Evolutionary conservation across 495 filamentous ascomycete species (phyloP).

Genomic region (Cudoniella acicularis): DNA sequence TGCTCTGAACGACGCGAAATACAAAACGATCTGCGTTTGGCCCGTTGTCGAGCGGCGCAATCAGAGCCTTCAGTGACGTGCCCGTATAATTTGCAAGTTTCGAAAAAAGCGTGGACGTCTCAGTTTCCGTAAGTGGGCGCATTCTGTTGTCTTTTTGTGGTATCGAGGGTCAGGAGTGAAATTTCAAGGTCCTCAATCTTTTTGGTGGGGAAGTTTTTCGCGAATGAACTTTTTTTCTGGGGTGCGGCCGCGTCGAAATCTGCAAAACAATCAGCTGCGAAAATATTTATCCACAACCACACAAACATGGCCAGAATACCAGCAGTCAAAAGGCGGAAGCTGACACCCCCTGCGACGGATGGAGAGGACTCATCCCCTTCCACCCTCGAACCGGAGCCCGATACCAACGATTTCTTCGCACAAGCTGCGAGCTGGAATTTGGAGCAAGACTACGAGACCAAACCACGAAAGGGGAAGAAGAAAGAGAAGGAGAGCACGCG

Average conservation of each 20-base stretch:
- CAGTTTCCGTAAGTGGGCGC: constrained; percentile 70
- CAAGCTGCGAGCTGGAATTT: constrained; percentile 66
- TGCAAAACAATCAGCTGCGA: constrained; percentile 15
- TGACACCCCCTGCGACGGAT: constrained; percentile 48
- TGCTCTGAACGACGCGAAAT: constrained; percentile 73
- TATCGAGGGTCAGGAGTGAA: not conserved
- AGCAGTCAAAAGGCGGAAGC: constrained; percentile 48
- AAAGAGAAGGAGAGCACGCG: constrained; percentile 68
- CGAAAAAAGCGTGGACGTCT: constrained; percentile 69
- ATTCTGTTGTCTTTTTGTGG: constrained; percentile 37
- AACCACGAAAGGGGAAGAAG: constrained; percentile 66
- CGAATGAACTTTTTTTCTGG: constrained; percentile 20
- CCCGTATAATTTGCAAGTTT: constrained; percentile 87
- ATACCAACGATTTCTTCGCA: constrained; percentile 28
- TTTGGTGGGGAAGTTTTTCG: constrained; percentile 30
- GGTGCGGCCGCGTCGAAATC: constrained; percentile 18
- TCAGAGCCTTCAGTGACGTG: constrained; percentile 71
- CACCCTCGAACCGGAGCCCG: constrained; percentile 24
- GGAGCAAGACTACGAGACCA: constrained; percentile 86
- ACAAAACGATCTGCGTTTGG: constrained; percentile 67
- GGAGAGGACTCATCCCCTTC: constrained; percentile 34
- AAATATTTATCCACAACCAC: constrained; percentile 43
- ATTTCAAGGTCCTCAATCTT: not conserved
- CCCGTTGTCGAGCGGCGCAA: constrained; percentile 64
- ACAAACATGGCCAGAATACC: constrained; percentile 47